Percentiles rank a stretch among this genome's conserved stretches.
Evolutionary conservation across 257 asterid genomes (phyloP).

Genomic region (Verbena officinalis): DNA sequence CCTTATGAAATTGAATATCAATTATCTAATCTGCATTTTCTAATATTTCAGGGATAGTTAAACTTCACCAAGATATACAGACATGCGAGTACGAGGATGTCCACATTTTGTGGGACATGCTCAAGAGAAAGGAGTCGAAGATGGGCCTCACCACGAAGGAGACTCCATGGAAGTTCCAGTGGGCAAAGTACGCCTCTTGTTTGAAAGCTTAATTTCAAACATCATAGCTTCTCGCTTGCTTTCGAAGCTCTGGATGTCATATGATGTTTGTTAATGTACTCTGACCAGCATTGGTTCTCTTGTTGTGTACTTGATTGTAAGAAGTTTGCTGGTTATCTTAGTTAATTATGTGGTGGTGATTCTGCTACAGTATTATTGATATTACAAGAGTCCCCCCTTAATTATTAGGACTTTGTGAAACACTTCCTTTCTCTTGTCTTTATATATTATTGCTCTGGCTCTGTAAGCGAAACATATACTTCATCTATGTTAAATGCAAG

Average conservation of each 20-base stretch:
- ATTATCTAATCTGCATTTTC: too few relatives aligned
- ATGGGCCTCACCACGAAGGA: slow-evolving; percentile 25
- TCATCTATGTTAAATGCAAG: too few relatives aligned
- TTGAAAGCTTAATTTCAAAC: not conserved
- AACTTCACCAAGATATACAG: slow-evolving; percentile 46
- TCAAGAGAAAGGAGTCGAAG: slow-evolving; percentile 43
- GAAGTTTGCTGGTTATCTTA: not conserved
- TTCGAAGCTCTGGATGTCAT: not conserved
- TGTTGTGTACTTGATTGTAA: slow-evolving; percentile 13
- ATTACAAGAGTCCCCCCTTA: too few relatives aligned
- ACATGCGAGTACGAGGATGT: slow-evolving; percentile 71
- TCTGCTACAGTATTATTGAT: too few relatives aligned
- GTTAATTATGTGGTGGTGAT: too few relatives aligned
- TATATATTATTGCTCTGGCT: too few relatives aligned
- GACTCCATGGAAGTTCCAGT: slow-evolving; percentile 36
- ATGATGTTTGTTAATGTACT: slow-evolving; percentile 8
- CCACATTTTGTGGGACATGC: slow-evolving; percentile 64
- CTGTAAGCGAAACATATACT: too few relatives aligned
- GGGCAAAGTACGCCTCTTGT: slow-evolving; percentile 45
- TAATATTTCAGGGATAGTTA: slow-evolving; percentile 41
- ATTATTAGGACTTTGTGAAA: too few relatives aligned
- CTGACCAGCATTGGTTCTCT: slow-evolving; percentile 7
- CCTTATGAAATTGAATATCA: too few relatives aligned
- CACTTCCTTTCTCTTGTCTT: too few relatives aligned
- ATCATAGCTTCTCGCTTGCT: too few relatives aligned